phyloP scores from a whole-genome alignment of 106 monocot species.

The Dioscorea zingiberensis region DNA sequence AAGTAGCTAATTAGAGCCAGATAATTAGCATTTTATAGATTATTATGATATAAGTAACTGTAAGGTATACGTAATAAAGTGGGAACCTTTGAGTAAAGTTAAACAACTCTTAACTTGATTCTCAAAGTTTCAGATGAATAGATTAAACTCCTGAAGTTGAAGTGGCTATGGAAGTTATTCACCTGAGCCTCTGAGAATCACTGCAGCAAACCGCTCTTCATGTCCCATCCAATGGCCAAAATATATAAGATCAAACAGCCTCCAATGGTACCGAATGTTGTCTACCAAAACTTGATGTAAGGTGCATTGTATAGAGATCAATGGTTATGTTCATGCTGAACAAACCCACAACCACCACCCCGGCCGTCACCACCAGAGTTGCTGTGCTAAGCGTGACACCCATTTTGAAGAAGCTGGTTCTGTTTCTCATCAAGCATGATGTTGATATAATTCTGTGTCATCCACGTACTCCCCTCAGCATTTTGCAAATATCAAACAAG shows the following conservation, averaged over 20 bases:
- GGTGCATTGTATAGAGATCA: constrained; percentile 12
- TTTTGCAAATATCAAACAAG: constrained; percentile 1
- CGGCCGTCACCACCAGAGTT: constrained; percentile 41
- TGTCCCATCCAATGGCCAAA: constrained; percentile 69
- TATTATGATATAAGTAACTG: too few species aligned
- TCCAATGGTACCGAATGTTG: constrained; percentile 48
- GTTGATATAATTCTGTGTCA: constrained; percentile 41
- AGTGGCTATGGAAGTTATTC: too few species aligned
- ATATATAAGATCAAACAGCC: constrained; percentile 45
- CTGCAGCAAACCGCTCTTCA: constrained; percentile 66
- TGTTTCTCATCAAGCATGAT: too few species aligned
- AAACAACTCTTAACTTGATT: too few species aligned
- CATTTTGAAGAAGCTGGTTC: too few species aligned
- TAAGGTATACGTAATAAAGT: too few species aligned
- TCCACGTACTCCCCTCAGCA: constrained; percentile 61
- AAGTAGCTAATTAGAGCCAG: too few species aligned
- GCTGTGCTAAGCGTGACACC: constrained; percentile 44
- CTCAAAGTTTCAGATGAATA: too few species aligned
- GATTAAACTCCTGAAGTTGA: too few species aligned
- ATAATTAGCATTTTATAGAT: too few species aligned
- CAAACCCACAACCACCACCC: constrained; percentile 33
- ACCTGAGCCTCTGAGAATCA: constrained; percentile 7
- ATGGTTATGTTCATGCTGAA: constrained; percentile 53
- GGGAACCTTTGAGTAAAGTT: too few species aligned
- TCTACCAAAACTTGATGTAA: constrained; percentile 34